Conservation (phyloP, 78 protist genomes). For the Dictyostelium citrinum region DNA sequence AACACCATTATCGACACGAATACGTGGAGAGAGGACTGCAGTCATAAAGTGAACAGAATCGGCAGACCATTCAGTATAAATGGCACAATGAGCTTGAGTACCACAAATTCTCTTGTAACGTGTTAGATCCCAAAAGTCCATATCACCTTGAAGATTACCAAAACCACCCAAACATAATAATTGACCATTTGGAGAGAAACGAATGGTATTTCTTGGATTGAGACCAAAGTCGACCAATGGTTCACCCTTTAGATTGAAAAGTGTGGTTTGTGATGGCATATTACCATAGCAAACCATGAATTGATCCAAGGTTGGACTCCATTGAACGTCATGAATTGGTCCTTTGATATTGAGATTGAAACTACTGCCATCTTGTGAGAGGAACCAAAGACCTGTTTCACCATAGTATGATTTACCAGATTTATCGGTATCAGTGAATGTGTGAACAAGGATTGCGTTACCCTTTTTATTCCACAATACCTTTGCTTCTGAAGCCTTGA, state of each 20-base stretch:
- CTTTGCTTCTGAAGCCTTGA: conserved; percentile 62
- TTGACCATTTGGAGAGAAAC: conserved; percentile 77
- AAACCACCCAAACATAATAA: conserved; percentile 66
- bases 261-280: conserved; percentile 70
- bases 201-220: conserved; percentile 72
- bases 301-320: conserved; percentile 66
- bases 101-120: conserved; percentile 32
- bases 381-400: conserved; percentile 71
- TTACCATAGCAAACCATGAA: conserved; percentile 59
- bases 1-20: conserved; percentile 80
- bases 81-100: conserved; percentile 62
- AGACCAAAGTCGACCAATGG: conserved; percentile 75
- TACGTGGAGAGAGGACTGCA: conserved; percentile 71
- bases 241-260: conserved; percentile 59
- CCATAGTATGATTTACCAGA: conserved; percentile 80
- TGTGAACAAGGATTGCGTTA: conserved; percentile 29
- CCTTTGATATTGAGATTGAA: conserved; percentile 62
- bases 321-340: conserved; percentile 76
- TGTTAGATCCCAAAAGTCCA: conserved; percentile 82
- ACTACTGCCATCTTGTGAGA: conserved; percentile 41
- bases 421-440: conserved; percentile 69
- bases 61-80: conserved; percentile 74
- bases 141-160: conserved; percentile 80
- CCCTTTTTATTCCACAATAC: conserved; percentile 65
- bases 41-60: conserved; percentile 57